Evolutionary conservation across 2,329 filamentous ascomycete genomes (phyloP).

Genomic region (Fusarium luffae): DNA sequence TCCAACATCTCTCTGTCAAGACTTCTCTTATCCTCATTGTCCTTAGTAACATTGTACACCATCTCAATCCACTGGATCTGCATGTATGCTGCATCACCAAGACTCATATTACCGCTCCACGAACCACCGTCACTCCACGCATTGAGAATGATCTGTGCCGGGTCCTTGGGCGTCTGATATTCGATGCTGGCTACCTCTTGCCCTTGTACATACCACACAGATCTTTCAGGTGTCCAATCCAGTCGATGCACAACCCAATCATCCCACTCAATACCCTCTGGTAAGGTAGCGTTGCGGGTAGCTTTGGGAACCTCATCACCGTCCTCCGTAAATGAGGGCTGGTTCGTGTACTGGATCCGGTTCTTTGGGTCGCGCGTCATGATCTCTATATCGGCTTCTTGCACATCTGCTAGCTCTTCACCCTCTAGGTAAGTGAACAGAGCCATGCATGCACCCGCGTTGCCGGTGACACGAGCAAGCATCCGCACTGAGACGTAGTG

Average conservation of each 20-base stretch:
- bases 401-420: conserved; percentile 53
- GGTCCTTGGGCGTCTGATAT: conserved; percentile 65
- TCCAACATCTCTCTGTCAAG: neutral
- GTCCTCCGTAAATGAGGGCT: conserved; percentile 61
- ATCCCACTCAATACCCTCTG: conserved; percentile 58
- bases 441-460: conserved; percentile 61
- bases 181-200: conserved; percentile 62
- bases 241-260: conserved; percentile 69
- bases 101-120: conserved; percentile 69
- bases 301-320: conserved; percentile 59
- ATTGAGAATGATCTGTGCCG: conserved; percentile 66
- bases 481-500: conserved; percentile 57
- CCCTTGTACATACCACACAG: conserved; percentile 67
- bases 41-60: conserved; percentile 59
- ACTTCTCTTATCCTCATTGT: conserved; percentile 22
- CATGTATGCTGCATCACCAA: conserved; percentile 61
- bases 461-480: conserved; percentile 61
- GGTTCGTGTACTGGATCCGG: conserved; percentile 68
- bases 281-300: conserved; percentile 60
- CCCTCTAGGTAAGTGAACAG: conserved; percentile 63
- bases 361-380: conserved; percentile 59
- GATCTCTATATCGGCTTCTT: conserved; percentile 66
- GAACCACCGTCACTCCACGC: conserved; percentile 70
- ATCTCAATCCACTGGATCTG: conserved; percentile 73
- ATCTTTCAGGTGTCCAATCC: conserved; percentile 66